Percentiles rank a stretch among this genome's conserved stretches.
These are phyloP conservation scores for Rhypophila decipiens DNA, from an alignment of 495 filamentous ascomycete species.

Conservation along the genomic window DNA sequence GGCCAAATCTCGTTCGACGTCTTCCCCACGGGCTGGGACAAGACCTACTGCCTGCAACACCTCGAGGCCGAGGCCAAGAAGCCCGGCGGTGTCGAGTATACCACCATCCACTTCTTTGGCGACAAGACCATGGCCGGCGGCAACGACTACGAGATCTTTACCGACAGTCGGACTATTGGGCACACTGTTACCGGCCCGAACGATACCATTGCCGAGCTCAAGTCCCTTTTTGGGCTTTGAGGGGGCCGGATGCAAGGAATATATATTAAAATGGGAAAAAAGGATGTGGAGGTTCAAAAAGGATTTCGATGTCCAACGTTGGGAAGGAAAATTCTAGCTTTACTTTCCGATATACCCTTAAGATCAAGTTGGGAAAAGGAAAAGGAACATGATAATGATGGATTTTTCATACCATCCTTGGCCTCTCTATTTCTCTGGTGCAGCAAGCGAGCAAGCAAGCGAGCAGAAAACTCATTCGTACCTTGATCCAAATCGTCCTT, in stretches of 20 bases:
- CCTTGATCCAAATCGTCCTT: no score
- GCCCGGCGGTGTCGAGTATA: slow-evolving; percentile 65
- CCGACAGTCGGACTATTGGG: slow-evolving; percentile 71
- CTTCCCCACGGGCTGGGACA: slow-evolving; percentile 96
- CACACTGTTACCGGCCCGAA: slow-evolving; percentile 76
- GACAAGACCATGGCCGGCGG: slow-evolving; percentile 87
- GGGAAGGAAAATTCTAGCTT: no score
- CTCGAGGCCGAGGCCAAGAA: slow-evolving; percentile 71
- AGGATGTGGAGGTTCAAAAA: not conserved
- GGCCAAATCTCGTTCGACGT: slow-evolving; percentile 98
- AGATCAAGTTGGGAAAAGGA: no score
- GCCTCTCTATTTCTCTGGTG: no score
- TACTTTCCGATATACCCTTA: no score
- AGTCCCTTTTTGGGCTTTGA: slow-evolving; percentile 68
- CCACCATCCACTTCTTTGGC: slow-evolving; percentile 93
- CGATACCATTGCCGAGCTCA: slow-evolving; percentile 71
- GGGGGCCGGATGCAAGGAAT: not conserved
- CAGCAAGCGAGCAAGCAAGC: no score
- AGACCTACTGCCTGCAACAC: slow-evolving; percentile 92
- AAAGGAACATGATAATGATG: no score
- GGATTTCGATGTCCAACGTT: no score
- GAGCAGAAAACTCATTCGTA: no score
- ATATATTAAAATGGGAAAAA: slow-evolving; percentile 1
- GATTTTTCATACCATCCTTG: no score
- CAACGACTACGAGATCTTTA: slow-evolving; percentile 92